A percentile compares a stretch with the other conserved stretches of the same genome.
These are phyloP conservation scores for Suillus alpinus DNA, from an alignment of 768 basidiomycete species.

Conservation along the genomic window DNA sequence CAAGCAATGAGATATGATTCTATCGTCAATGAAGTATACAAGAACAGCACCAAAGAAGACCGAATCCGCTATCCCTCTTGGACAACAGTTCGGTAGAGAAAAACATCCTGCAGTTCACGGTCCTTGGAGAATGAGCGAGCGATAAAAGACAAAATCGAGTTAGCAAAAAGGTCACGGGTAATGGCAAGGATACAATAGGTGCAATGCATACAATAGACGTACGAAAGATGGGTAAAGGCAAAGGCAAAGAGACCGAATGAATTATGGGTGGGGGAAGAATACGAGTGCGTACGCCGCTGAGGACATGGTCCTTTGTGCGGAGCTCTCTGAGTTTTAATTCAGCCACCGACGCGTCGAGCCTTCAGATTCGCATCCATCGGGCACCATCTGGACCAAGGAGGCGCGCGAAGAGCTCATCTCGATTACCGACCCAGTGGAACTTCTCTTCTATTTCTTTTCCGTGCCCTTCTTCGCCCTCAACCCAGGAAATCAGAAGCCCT, in stretches of 20 bases:
- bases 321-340: slow-evolving; percentile 9
- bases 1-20: background rate
- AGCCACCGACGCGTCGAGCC: slow-evolving; percentile 4
- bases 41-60: slow-evolving; percentile 71
- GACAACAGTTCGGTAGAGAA: slow-evolving; percentile 80
- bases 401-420: slow-evolving; percentile 67
- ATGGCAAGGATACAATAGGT: slow-evolving; percentile 1
- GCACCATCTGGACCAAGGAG: slow-evolving; percentile 51
- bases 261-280: slow-evolving; percentile 5
- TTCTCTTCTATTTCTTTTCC: slow-evolving; percentile 45
- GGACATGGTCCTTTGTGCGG: slow-evolving; percentile 1
- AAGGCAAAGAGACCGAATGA: slow-evolving; percentile 2
- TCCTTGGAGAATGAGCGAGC: background rate
- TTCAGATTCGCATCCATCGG: slow-evolving; percentile 48
- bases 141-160: background rate
- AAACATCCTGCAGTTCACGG: slow-evolving; percentile 56
- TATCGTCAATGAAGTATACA: background rate
- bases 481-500: slow-evolving; percentile 51
- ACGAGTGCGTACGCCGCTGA: background rate
- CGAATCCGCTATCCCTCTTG: slow-evolving; percentile 83
- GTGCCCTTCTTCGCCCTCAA: slow-evolving; percentile 25
- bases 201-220: background rate
- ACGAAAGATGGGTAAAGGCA: slow-evolving; percentile 2
- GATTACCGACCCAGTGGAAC: slow-evolving; percentile 57
- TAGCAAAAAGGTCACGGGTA: slow-evolving; percentile 5